Evolutionary conservation across 2,329 filamentous ascomycete genomes (phyloP).

Genomic region (Fonsecaea pedrosoi): DNA sequence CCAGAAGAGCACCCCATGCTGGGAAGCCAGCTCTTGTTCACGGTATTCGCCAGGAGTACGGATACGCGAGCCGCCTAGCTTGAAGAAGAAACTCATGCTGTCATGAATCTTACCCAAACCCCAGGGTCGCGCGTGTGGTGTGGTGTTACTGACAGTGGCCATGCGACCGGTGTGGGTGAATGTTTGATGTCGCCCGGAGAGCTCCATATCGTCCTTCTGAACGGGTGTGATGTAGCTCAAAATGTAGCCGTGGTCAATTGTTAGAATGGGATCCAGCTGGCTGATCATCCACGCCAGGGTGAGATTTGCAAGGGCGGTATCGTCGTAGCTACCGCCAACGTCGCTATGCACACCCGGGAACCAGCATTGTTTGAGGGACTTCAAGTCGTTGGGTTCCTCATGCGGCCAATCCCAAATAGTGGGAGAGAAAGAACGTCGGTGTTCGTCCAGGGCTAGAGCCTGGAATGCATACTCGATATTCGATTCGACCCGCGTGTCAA

Average conservation of each 20-base stretch:
- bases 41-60: slow-evolving; percentile 40
- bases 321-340: slow-evolving; percentile 55
- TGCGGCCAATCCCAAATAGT: slow-evolving; percentile 44
- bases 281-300: slow-evolving; percentile 60
- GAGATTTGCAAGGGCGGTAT: slow-evolving; percentile 57
- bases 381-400: slow-evolving; percentile 40
- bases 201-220: slow-evolving; percentile 19
- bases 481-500: slow-evolving; percentile 43
- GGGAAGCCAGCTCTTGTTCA: slow-evolving; percentile 32
- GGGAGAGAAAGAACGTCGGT: slow-evolving; percentile 43
- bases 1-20: slow-evolving; percentile 35
- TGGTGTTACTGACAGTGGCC: slow-evolving; percentile 27
- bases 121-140: slow-evolving; percentile 33
- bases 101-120: slow-evolving; percentile 41
- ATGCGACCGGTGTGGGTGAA: slow-evolving; percentile 23
- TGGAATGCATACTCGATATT: slow-evolving; percentile 47
- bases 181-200: slow-evolving; percentile 16
- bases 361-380: slow-evolving; percentile 54
- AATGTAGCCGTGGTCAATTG: slow-evolving; percentile 39
- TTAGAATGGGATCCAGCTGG: slow-evolving; percentile 44
- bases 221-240: slow-evolving; percentile 29
- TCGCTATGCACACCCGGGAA: slow-evolving; percentile 58
- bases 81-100: slow-evolving; percentile 38
- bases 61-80: slow-evolving; percentile 34
- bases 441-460: slow-evolving; percentile 45